phyloP scores from a whole-genome alignment of 495 filamentous ascomycete species.

The Xylaria scruposa region DNA sequence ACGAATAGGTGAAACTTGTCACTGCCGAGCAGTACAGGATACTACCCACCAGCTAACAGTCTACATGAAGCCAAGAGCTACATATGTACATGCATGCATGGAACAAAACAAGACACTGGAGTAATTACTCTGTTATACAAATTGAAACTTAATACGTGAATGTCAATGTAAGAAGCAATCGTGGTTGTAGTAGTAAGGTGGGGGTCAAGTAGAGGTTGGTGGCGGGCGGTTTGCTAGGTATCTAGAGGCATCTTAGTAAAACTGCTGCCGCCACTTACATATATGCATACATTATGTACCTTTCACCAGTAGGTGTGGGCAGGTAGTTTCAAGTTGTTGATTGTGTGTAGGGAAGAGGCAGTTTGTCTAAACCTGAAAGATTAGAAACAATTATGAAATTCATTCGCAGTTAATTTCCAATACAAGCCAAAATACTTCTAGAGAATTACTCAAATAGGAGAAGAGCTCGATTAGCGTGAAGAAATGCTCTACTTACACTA shows the following conservation, averaged over 20 bases:
- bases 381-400: background rate
- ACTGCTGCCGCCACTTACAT: constrained; percentile 1
- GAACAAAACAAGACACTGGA: background rate
- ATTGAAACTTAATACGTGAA: background rate
- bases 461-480: background rate
- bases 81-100: background rate
- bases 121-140: background rate
- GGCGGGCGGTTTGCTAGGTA: background rate
- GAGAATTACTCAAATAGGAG: background rate
- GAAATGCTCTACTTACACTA: background rate
- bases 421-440: background rate
- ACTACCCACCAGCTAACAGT: background rate
- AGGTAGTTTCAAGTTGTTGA: background rate
- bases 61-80: background rate
- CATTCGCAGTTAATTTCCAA: background rate
- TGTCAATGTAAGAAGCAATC: background rate
- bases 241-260: background rate
- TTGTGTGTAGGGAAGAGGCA: background rate
- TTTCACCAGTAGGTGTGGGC: too few relatives aligned
- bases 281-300: background rate
- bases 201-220: background rate
- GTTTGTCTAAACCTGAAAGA: background rate
- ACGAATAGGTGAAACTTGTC: background rate
- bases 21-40: background rate
- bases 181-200: background rate